Base-by-base conservation (phyloP, 345 rosid species). In the Brassica carinata region DNA sequence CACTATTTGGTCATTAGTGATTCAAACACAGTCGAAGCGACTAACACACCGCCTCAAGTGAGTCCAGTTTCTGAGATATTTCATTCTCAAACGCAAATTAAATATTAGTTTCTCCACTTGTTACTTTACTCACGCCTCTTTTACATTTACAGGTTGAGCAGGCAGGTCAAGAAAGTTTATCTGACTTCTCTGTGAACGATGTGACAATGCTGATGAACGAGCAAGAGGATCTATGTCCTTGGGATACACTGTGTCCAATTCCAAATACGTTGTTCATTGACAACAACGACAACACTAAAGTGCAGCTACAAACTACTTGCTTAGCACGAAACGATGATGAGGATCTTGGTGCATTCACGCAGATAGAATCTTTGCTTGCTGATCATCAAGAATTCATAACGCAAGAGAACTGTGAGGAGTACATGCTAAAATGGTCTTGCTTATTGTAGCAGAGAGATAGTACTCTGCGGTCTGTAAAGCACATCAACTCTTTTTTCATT, bases 61-160 rank as follows among this genome's bases (percentile, higher is more conserved):
- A 67, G 71, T 67, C 53, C 15, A 67, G 53, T 67, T 67, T 67
- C 71, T 67, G 7, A 61, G 65, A 61, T 26, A 10, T 61, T 26
- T 4, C 33, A 10, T 67, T 38, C 23, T 36, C 19, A 9, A 17
- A 36, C 26, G 19, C 51, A 17, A 29, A 5, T 61, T 55, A 55
- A 66, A 18, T 34, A 64, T 27, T 27, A 7, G 1, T 2, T 53
- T 15, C 7, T n/a, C 59, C 8, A 30, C 19, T 7, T 13, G 36
- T 65, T 33, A 7, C 43, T 33, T 19, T 9, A 38, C 51, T 34
- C 29, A 10, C 15, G 2, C 29, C 15, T 67, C 53, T 15, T 33
- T 66, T 7, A 66, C 48, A 8, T 34, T 66, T 17, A 15, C 48
- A 66, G 51, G 69, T 34, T 34, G 51, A 66, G 51, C 69, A 34